phyloP scores from a whole-genome alignment of 495 filamentous ascomycete species.

The Neurospora sp. region DNA sequence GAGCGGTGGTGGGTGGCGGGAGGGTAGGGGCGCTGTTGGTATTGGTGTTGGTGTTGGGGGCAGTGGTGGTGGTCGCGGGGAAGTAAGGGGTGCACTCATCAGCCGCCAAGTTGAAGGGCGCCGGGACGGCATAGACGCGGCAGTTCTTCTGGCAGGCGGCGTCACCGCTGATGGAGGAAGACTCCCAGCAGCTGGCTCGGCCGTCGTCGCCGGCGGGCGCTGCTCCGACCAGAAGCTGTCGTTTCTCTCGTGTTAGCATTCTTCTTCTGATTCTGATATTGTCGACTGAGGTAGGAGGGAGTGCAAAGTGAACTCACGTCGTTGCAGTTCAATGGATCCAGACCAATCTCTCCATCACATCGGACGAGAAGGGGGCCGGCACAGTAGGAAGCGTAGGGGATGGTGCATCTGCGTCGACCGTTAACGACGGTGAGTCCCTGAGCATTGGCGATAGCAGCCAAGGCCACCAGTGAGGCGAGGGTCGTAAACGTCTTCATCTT shows the following conservation, averaged over 20 bases:
- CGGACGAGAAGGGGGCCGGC: constrained; percentile 21
- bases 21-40: not conserved
- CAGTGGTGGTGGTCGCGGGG: constrained; percentile 2
- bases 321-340: too few relatives aligned
- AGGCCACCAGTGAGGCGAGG: constrained; percentile 13
- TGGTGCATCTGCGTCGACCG: constrained; percentile 11
- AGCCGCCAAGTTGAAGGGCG: constrained; percentile 16
- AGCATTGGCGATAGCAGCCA: constrained; percentile 19
- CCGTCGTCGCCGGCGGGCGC: constrained; percentile 13
- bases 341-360: too few relatives aligned
- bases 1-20: not conserved
- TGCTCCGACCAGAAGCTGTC: constrained; percentile 20
- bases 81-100: constrained; percentile 16
- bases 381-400: constrained; percentile 20
- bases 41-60: not conserved
- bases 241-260: not conserved
- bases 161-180: constrained; percentile 11
- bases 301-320: too few relatives aligned
- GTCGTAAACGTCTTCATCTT: constrained; percentile 22
- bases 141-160: constrained; percentile 31
- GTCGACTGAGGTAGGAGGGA: not conserved
- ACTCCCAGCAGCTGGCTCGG: constrained; percentile 19
- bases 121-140: constrained; percentile 20
- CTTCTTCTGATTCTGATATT: too few relatives aligned
- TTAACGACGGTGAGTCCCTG: constrained; percentile 11